Evolutionary conservation across 2,329 filamentous ascomycete species (phyloP).

Genomic region (Apiospora koreana): DNA sequence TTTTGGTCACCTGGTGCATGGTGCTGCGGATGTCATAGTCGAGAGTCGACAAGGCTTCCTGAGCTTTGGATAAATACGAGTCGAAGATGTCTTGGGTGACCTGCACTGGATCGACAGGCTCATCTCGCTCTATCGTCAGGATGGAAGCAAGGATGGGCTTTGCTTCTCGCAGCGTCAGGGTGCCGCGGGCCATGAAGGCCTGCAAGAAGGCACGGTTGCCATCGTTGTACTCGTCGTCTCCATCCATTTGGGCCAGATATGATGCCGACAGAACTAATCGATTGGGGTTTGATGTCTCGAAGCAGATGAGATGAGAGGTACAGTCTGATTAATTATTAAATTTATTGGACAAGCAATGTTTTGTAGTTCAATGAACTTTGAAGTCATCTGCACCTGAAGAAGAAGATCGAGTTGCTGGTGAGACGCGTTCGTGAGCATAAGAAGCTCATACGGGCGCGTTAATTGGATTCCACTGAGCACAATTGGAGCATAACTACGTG

Average conservation of each 20-base stretch:
- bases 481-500: background rate
- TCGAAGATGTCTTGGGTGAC: conserved; percentile 69
- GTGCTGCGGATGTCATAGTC: conserved; percentile 85
- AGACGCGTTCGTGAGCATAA: conserved; percentile 2
- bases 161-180: conserved; percentile 74
- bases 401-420: background rate
- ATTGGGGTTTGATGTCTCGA: background rate
- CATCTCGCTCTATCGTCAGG: conserved; percentile 52
- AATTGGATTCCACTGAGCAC: background rate
- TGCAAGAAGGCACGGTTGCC: conserved; percentile 88
- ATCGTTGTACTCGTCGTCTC: conserved; percentile 38
- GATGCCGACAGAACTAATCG: background rate
- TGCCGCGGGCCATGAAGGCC: conserved; percentile 77
- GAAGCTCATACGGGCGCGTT: background rate
- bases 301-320: background rate
- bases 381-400: background rate
- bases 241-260: conserved; percentile 18
- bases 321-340: background rate
- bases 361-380: background rate
- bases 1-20: conserved; percentile 65
- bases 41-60: conserved; percentile 72
- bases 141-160: conserved; percentile 77
- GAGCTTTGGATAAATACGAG: conserved; percentile 69
- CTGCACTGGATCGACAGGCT: conserved; percentile 51
- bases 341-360: background rate